Percentiles rank a stretch among this genome's conserved stretches.
These are phyloP conservation scores for Oenanthe sinensis DNA, from an alignment of 129 eudicot genomes.

Conservation along the genomic window DNA sequence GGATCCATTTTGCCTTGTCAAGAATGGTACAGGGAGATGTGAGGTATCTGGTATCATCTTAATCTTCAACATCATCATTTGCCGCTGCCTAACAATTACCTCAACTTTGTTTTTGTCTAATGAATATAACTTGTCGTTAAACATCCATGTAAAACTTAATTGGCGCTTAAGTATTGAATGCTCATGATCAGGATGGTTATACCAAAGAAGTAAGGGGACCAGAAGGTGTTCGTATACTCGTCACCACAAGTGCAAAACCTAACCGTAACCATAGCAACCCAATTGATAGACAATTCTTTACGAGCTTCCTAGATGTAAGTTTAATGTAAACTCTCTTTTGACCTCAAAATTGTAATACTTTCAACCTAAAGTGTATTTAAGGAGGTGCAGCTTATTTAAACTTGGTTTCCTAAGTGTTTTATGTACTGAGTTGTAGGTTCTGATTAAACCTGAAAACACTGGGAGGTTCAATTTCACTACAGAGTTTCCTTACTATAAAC, in stretches of 20 bases:
- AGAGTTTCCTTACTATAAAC: conserved; percentile 56
- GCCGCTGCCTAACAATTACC: too few species aligned
- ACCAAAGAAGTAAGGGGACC: conserved; percentile 44
- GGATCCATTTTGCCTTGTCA: conserved; percentile 63
- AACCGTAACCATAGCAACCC: conserved; percentile 41
- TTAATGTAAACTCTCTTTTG: neutral
- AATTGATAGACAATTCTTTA: conserved; percentile 50
- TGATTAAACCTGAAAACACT: conserved; percentile 43
- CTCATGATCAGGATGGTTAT: conserved; percentile 65
- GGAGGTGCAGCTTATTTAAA: neutral
- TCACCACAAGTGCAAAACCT: conserved; percentile 65
- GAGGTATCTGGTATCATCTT: conserved; percentile 48
- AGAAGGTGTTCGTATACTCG: conserved; percentile 46
- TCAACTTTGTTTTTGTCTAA: neutral
- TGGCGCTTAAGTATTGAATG: conserved; percentile 13
- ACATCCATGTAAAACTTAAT: neutral
- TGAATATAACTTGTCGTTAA: neutral
- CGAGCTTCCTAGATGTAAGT: conserved; percentile 68
- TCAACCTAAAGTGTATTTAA: neutral
- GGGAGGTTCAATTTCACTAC: conserved; percentile 76
- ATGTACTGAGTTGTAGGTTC: conserved; percentile 42
- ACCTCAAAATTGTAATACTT: neutral
- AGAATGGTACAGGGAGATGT: conserved; percentile 57
- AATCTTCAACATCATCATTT: too few species aligned
- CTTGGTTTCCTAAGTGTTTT: neutral